phyloP scores from a whole-genome alignment of 495 filamentous ascomycete genomes.

The Podospora tetraspora region DNA sequence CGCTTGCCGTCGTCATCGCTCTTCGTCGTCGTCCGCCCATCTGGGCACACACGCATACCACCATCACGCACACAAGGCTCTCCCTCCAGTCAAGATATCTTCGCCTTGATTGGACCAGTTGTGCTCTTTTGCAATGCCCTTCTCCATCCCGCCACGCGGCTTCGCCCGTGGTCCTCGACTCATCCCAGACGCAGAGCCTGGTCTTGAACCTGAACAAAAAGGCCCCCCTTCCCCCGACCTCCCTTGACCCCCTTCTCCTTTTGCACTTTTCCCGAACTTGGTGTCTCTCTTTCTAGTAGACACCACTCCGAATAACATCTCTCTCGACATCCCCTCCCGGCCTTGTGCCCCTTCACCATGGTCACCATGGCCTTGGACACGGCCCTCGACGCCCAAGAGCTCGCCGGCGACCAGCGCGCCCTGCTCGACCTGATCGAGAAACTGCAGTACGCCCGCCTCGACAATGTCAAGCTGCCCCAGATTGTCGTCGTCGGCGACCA shows the following conservation, averaged over 20 bases:
- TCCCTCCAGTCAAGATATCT: neutral
- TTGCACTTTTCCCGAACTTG: neutral
- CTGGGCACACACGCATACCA: neutral
- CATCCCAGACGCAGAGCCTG: neutral
- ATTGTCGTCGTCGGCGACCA: constrained; percentile 72
- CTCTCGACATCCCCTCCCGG: neutral
- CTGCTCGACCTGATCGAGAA: constrained; percentile 39
- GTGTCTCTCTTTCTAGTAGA: neutral
- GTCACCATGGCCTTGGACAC: constrained; percentile 27
- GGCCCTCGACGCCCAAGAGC: constrained; percentile 32
- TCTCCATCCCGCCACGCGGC: constrained; percentile 9
- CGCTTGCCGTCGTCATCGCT: constrained; percentile 2
- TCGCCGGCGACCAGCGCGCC: constrained; percentile 32
- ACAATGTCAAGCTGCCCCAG: constrained; percentile 54
- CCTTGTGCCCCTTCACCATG: neutral
- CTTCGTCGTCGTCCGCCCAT: neutral
- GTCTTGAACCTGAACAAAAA: neutral
- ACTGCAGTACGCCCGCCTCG: constrained; percentile 37
- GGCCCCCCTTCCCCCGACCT: neutral
- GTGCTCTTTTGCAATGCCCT: neutral
- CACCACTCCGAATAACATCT: neutral
- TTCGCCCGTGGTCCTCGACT: neutral
- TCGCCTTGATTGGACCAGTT: neutral
- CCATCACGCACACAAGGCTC: neutral
- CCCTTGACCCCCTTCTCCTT: neutral